phyloP scores from a whole-genome alignment of 495 filamentous ascomycete species.

The Physcia stellaris region DNA sequence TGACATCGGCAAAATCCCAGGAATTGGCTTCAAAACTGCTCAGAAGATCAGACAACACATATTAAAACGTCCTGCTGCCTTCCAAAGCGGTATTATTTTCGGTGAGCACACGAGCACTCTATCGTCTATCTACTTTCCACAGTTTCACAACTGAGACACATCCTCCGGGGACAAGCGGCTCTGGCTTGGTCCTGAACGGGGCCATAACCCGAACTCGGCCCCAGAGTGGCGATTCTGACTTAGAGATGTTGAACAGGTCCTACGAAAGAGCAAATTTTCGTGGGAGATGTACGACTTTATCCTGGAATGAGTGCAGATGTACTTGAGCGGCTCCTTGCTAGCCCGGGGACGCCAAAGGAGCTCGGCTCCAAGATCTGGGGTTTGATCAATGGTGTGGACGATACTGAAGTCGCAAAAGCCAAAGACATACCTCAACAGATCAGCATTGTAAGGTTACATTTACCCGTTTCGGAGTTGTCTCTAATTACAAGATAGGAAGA shows the following conservation, averaged over 20 bases:
- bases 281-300: conserved; percentile 47
- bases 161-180: no score
- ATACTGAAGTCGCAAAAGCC: conserved; percentile 53
- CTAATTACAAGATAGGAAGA: conserved; percentile 41
- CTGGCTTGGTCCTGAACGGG: no score
- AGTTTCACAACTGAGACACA: no score
- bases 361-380: conserved; percentile 58
- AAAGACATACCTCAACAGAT: conserved; percentile 72
- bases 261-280: conserved; percentile 44
- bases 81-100: conserved; percentile 25
- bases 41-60: conserved; percentile 53
- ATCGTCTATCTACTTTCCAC: no score
- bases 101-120: no score
- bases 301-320: conserved; percentile 43
- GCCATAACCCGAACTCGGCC: no score
- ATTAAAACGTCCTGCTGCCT: conserved; percentile 28
- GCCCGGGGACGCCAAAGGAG: conserved; percentile 52
- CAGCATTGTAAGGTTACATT: conserved; percentile 46
- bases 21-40: conserved; percentile 70
- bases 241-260: no score
- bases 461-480: not conserved
- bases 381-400: conserved; percentile 59
- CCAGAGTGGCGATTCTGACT: no score
- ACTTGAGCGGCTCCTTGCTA: conserved; percentile 52
- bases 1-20: conserved; percentile 70